A percentile compares a stretch with the other conserved stretches of the same genome.
Evolutionary conservation across 2,329 filamentous ascomycete genomes (phyloP).

Genomic region (Colletotrichum simmondsii): DNA sequence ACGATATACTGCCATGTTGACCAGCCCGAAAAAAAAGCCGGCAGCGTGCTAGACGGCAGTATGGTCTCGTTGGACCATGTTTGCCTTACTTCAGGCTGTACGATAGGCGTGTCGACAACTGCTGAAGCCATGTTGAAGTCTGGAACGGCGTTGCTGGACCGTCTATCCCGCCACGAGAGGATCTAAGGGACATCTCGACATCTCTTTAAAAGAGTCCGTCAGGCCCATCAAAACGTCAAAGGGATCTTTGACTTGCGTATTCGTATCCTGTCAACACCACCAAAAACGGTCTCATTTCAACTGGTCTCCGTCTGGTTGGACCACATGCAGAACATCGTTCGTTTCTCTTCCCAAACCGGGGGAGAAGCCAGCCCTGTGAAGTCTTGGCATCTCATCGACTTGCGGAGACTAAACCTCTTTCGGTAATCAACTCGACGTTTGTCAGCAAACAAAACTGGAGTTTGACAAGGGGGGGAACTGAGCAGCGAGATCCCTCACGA

Average conservation of each 20-base stretch:
- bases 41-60: background rate
- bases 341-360: background rate
- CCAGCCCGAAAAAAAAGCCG: slow-evolving; percentile 32
- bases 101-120: background rate
- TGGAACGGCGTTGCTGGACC: too few relatives aligned
- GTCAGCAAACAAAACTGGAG: background rate
- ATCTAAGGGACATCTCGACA: background rate
- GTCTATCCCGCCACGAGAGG: too few relatives aligned
- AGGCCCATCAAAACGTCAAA: background rate
- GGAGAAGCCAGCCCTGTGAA: background rate
- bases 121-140: slow-evolving; percentile 3
- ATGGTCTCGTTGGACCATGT: slow-evolving; percentile 16
- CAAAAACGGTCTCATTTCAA: background rate
- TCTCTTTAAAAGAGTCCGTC: background rate
- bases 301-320: background rate
- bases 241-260: background rate
- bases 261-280: background rate
- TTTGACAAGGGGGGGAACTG: background rate
- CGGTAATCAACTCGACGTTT: slow-evolving; percentile 7
- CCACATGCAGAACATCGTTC: background rate
- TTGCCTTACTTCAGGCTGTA: slow-evolving; percentile 1
- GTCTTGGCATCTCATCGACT: background rate
- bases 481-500: background rate
- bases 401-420: slow-evolving; percentile 46
- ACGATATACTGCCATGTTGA: slow-evolving; percentile 44